Evolutionary conservation across 371 early-diverging fungal genomes (phyloP), one percentile per base, ranked within the genome.

Genomic region (Mortierella sp.): DNA sequence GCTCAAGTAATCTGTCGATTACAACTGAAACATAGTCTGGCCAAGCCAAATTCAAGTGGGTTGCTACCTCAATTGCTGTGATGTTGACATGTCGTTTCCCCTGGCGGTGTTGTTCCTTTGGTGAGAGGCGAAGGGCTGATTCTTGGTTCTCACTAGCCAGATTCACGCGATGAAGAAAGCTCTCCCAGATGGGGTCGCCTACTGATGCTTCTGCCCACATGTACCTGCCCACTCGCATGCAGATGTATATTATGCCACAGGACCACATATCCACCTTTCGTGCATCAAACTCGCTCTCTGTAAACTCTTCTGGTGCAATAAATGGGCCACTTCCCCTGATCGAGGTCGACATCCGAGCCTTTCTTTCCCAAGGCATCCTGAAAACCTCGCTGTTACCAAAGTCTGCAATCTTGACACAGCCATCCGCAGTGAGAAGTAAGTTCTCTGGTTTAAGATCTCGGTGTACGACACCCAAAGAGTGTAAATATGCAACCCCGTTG

Each of bases 321-420:
- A 90, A 91, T 12, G 92, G 91, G 21, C 74, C 83, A 4, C 85
- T 84, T 15, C 91, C 91, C 57, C 87, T 86, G 53, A 87, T 65
- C 2, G 90, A 91, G 30, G 76, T 70, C 55, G 88, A 90, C 63
- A 74, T 62, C 76, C 84, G 84, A 45, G 80, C 75, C 48, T 74
- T 68, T 9, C 61, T 64, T 1, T 83, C 83, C 28, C 59, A 67
- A 0, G 77, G 61, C 15, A 80, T 83, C 18, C 76, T 74, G 66
- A 83, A 83, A 37, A 82, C 83, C 21, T 80, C 80, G 12, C 82
- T 74, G 16, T 77, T 80, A 15, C 96, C 96, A 85, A 96, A 95
- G 70, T 96, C 95, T 2, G 93, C 86, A 45, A 95, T 91, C 80
- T 95, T 95, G 45, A 95, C 82, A 63, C 94, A 90, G 7, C 95